A percentile compares a stretch with the other conserved stretches of the same genome.
These are phyloP conservation scores for Prillingera fragicola DNA, from an alignment of 1,284 basidiomycete genomes.

Conservation along the genomic window DNA sequence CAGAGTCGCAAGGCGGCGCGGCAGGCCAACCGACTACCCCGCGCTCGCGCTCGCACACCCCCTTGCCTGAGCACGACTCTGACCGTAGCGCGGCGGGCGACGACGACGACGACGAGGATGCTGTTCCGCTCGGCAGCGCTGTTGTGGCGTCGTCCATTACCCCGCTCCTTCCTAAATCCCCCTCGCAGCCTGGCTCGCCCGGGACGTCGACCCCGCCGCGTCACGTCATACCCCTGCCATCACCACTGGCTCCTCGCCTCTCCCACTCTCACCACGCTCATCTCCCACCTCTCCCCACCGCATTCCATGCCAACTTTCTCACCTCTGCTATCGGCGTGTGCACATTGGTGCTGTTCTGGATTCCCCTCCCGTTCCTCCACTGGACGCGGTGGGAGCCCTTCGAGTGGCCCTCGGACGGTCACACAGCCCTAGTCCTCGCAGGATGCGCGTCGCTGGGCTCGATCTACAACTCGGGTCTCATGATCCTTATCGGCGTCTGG, in stretches of 20 bases:
- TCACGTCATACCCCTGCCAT: not conserved
- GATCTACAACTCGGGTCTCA: constrained; percentile 46
- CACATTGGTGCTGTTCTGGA: constrained; percentile 42
- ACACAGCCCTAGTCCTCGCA: too few species aligned
- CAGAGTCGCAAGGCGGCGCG: constrained; percentile 39
- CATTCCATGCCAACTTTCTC: constrained; percentile 47
- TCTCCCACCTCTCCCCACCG: constrained; percentile 32
- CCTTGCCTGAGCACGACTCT: constrained; percentile 5
- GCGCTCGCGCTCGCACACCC: constrained; percentile 7
- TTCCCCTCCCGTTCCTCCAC: constrained; percentile 39
- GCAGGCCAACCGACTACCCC: too few species aligned
- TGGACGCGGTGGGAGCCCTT: constrained; percentile 40
- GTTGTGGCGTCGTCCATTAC: constrained; percentile 1
- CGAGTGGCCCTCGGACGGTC: constrained; percentile 21
- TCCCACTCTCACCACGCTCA: not conserved
- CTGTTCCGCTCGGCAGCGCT: constrained; percentile 8
- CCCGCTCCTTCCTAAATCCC: constrained; percentile 4
- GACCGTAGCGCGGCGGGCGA: not conserved
- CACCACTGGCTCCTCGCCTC: not conserved
- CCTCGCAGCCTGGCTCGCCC: not conserved
- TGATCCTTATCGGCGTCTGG: constrained; percentile 48
- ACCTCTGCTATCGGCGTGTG: constrained; percentile 44
- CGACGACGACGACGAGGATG: constrained; percentile 11
- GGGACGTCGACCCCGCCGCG: not conserved
- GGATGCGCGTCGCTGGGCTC: too few species aligned